phyloP scores from a whole-genome alignment of 1,139 yeast genomes.

The Yamadazyma dendronema region DNA sequence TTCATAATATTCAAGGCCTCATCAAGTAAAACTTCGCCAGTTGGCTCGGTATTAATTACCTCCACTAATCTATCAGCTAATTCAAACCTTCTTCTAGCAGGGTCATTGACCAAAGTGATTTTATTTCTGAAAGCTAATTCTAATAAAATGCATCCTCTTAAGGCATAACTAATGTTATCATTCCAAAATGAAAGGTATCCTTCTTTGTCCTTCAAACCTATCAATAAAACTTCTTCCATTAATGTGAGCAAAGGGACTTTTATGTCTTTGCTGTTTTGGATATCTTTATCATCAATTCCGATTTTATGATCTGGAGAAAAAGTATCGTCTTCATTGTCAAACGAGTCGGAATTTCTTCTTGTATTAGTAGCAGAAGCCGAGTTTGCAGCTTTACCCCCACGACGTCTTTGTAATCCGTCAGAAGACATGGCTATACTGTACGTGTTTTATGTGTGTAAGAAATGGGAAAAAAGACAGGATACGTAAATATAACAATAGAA shows the following conservation, averaged over 20 bases:
- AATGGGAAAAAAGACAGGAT: neutral
- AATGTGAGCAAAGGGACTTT: conserved; percentile 73
- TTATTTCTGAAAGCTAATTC: conserved; percentile 91
- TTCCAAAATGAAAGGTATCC: conserved; percentile 98
- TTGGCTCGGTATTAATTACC: conserved; percentile 79
- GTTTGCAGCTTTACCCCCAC: conserved; percentile 32
- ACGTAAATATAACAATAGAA: neutral
- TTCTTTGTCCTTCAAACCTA: conserved; percentile 93
- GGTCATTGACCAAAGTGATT: conserved; percentile 86
- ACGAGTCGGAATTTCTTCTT: conserved; percentile 15
- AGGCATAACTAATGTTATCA: conserved; percentile 92
- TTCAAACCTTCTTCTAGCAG: conserved; percentile 89
- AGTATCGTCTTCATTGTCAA: conserved; percentile 20
- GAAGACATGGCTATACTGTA: conserved; percentile 24
- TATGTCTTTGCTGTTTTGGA: conserved; percentile 47
- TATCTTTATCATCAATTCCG: conserved; percentile 81
- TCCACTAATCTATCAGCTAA: conserved; percentile 84
- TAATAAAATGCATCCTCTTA: conserved; percentile 89
- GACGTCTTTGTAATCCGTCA: conserved; percentile 46
- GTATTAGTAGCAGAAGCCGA: conserved; percentile 8
- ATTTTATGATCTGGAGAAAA: conserved; percentile 48
- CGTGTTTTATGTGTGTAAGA: neutral
- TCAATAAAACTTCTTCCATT: conserved; percentile 92
- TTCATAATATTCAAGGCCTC: conserved; percentile 92
- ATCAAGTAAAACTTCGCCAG: conserved; percentile 94